Percentiles rank a stretch among this genome's conserved stretches.
phyloP scores from a whole-genome alignment of 495 filamentous ascomycete genomes.

The Xylaria telfairii region DNA sequence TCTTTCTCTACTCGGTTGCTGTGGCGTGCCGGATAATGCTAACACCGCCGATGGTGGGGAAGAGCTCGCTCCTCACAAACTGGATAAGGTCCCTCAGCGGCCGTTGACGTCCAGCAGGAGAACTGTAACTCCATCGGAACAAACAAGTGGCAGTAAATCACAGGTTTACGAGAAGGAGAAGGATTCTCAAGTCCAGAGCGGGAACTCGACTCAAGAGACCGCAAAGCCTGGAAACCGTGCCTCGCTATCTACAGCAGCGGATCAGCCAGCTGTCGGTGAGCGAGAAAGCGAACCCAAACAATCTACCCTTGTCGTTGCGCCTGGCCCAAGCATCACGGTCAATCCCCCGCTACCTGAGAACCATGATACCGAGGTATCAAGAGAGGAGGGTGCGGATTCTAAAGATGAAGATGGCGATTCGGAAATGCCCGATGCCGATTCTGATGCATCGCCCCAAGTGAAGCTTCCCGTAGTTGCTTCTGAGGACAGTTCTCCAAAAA shows the following conservation, averaged over 20 bases:
- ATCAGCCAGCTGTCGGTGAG: slow-evolving; percentile 51
- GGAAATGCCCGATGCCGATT: slow-evolving; percentile 65
- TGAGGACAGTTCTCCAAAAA: slow-evolving; percentile 50
- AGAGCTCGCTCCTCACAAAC: slow-evolving; percentile 66
- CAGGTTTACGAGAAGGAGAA: slow-evolving; percentile 54
- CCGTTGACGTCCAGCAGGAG: slow-evolving; percentile 61
- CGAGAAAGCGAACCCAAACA: slow-evolving; percentile 55
- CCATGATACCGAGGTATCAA: slow-evolving; percentile 36
- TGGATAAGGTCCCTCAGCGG: slow-evolving; percentile 59
- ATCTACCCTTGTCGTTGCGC: slow-evolving; percentile 46
- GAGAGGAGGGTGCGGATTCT: slow-evolving; percentile 29
- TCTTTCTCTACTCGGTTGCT: slow-evolving; percentile 80
- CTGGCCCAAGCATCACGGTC: slow-evolving; percentile 52
- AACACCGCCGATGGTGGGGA: slow-evolving; percentile 68
- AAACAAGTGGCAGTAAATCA: slow-evolving; percentile 59
- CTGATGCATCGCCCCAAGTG: slow-evolving; percentile 26
- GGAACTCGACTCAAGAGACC: slow-evolving; percentile 35
- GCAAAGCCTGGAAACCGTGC: slow-evolving; percentile 48
- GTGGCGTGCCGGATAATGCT: slow-evolving; percentile 69
- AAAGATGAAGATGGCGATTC: slow-evolving; percentile 65
- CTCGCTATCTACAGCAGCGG: slow-evolving; percentile 51
- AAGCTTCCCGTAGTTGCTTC: slow-evolving; percentile 39
- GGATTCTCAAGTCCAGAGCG: slow-evolving; percentile 35
- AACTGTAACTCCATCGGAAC: slow-evolving; percentile 58
- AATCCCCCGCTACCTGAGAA: slow-evolving; percentile 45